phyloP scores from a whole-genome alignment of 2,329 filamentous ascomycete genomes.

The Fusarium begoniae region DNA sequence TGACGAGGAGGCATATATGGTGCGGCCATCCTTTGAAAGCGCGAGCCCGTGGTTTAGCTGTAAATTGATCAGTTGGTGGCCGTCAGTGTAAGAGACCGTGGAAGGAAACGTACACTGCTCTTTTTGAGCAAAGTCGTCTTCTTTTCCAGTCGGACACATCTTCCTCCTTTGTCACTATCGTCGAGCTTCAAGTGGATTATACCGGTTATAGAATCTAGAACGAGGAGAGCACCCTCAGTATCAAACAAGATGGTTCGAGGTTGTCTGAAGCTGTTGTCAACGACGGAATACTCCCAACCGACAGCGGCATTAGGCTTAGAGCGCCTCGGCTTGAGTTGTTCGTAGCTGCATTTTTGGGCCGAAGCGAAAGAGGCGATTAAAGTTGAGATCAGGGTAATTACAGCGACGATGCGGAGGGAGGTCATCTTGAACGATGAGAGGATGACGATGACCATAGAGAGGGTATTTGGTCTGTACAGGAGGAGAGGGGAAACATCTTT shows the following conservation, averaged over 20 bases:
- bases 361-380: constrained; percentile 6
- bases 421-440: constrained; percentile 16
- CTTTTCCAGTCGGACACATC: constrained; percentile 52
- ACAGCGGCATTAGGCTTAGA: constrained; percentile 50
- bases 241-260: constrained; percentile 60
- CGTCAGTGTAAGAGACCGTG: background rate
- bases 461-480: background rate
- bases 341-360: constrained; percentile 16
- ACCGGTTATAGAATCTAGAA: constrained; percentile 55
- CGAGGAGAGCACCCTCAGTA: constrained; percentile 54
- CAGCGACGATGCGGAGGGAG: constrained; percentile 14
- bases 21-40: constrained; percentile 61
- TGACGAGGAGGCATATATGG: constrained; percentile 65
- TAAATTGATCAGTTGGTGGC: constrained; percentile 3
- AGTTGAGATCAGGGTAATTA: constrained; percentile 3
- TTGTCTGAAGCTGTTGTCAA: constrained; percentile 52
- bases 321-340: constrained; percentile 48
- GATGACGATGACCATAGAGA: background rate
- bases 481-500: background rate
- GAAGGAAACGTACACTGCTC: constrained; percentile 43
- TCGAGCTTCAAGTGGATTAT: constrained; percentile 53
- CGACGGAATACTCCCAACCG: constrained; percentile 56
- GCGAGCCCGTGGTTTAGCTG: constrained; percentile 68
- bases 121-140: constrained; percentile 51
- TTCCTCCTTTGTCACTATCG: constrained; percentile 54